Base-by-base conservation (phyloP, 768 basidiomycete species). In the Suillus brevipes region DNA sequence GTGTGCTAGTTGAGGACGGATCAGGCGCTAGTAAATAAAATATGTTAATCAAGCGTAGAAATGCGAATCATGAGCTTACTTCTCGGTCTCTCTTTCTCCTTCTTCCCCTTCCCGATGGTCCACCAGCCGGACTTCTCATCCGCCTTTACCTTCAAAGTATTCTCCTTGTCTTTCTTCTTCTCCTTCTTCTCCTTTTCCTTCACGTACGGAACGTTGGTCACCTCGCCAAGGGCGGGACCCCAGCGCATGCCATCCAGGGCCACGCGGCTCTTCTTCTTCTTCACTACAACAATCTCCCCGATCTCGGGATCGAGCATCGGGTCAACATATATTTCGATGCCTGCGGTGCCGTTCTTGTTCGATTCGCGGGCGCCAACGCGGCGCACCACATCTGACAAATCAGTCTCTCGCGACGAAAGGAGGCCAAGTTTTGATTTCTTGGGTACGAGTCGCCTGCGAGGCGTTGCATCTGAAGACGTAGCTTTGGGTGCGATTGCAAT, bases 61-160 rank as follows among this genome's bases (percentile, higher is more conserved):
- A 64, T 1, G 60, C 38, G 42, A 2, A 14, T 55, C 1, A 6
- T 66, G 68, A 34, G 16, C 55, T 70, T 57, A 76, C 75, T 62
- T 65, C 79, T 79, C 34, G 78, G 75, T 60, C 80, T 78, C 40
- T 79, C 80, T 67, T 85, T 85, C 70, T 88, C 87, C 73, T 88
- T 92, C 69, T 89, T 77, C 12, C 89, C 89, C 16, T 90, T 78
- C 7, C 90, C 87, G 65, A 94, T 87, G 67, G 84, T 93, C 92
- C 91, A 94, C 91, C 91, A 94, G 74, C 87, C 90, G 71, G 83
- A 82, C 70, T 81, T 85, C 66, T 82, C 80, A 52, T 83, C 82
- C 34, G 65, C 73, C 74, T 82, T 84, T 62, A 79, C 66, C 70
- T 80, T 80, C 63, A 78, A 71, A 65, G 73, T 52, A 23, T 69